A percentile compares a stretch with the other conserved stretches of the same genome.
These are phyloP conservation scores for Gorgonomyces haynaldii DNA, from an alignment of 192 early-diverging fungal genomes.

Conservation along the genomic window DNA sequence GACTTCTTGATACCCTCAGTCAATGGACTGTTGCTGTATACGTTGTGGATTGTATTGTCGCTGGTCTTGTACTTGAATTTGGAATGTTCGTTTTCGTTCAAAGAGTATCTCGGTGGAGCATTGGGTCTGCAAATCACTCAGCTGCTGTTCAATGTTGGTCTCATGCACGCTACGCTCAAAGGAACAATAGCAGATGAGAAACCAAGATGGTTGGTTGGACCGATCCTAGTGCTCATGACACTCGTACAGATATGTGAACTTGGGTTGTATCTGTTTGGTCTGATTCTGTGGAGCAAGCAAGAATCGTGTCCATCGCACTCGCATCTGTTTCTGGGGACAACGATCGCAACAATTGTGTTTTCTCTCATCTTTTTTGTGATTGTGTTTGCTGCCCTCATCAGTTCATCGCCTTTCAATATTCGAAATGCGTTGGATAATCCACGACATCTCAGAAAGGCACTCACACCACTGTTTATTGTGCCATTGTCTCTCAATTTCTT, in stretches of 20 bases:
- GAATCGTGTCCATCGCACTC: background rate
- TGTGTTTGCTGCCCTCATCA: background rate
- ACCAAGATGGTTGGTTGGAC: background rate
- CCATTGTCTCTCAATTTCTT: background rate
- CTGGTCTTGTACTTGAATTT: background rate
- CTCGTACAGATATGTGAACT: background rate
- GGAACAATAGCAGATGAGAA: background rate
- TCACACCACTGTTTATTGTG: constrained; percentile 1
- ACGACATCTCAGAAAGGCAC: background rate
- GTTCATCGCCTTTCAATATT: background rate
- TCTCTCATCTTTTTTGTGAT: background rate
- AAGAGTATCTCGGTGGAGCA: background rate
- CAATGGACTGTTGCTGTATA: background rate
- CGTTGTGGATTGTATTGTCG: background rate
- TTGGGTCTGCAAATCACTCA: no score
- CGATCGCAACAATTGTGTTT: background rate
- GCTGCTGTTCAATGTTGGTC: background rate
- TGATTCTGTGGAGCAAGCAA: background rate
- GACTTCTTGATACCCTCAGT: background rate
- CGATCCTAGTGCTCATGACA: background rate
- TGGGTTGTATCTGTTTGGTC: background rate
- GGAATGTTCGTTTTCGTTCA: background rate
- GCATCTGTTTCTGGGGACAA: background rate
- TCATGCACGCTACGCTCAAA: background rate
- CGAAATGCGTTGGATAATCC: background rate